Base-by-base conservation (phyloP, 768 basidiomycete species). In the Leccinum imitatum region DNA sequence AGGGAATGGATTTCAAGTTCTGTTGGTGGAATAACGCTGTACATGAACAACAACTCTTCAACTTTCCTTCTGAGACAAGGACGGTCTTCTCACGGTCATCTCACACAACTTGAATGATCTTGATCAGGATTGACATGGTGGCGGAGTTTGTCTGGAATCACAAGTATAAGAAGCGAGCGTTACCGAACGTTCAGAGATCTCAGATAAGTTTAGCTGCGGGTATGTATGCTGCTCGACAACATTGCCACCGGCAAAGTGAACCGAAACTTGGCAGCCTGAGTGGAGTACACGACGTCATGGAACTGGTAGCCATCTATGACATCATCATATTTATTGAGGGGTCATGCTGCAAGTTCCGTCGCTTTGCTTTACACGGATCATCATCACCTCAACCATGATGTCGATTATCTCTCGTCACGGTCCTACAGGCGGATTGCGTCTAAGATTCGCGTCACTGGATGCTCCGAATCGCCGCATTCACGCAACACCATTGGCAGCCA, bases 401-500 rank as follows among this genome's bases (percentile, higher is more conserved):
- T 50, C 50, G 17, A 9, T 51, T 4, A 54, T 57, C n/a, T 10
- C 54, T 13, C 21, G 46, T 35, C 13, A 35, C 13, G 33, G 33
- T 27, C 17, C 50, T 13, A 19, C 59, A 23, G 48, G 58, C 30
- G 50, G 30, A 39, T 23, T 56, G 21, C 35, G 46, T 51, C 2
- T 35, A 47, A 19, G 11, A 47, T 51, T 30, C 6, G 50, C 31
- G 13, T 46, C 39, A 17, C 8, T 25, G 27, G 13, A 39, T 48
- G 69, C n/a, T 44, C n/a, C 41, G 41, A 44, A 72, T 46, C 61
- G 69, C 10, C 58, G 58, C 19, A 67, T 79, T 62, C 71, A 74
- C 56, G 59, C 65, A 9, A 72, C 79, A 35, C 71, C 75, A 2
- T 46, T 63, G 7, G 65, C 69, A 14, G 61, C 63, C 11, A 77